phyloP scores from a whole-genome alignment of 495 filamentous ascomycete genomes.

The Tirmania nivea region DNA sequence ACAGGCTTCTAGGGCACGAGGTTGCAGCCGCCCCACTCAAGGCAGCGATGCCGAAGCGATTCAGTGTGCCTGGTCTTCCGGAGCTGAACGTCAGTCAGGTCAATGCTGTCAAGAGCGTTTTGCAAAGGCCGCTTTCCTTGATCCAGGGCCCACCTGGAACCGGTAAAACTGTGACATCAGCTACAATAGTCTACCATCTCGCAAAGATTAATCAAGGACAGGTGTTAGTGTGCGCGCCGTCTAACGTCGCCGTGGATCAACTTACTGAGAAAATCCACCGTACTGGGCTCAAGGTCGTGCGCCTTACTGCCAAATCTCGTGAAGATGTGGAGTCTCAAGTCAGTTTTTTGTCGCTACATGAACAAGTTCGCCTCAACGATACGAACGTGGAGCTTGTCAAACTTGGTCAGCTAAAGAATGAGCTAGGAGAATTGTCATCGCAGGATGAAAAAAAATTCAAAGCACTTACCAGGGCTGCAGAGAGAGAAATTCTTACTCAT shows the following conservation, averaged over 20 bases:
- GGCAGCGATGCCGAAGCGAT: constrained; percentile 87
- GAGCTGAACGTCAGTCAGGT: constrained; percentile 94
- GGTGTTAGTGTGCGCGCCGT: constrained; percentile 89
- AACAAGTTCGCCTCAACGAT: constrained; percentile 94
- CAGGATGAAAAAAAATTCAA: constrained; percentile 98
- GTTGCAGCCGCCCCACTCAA: constrained; percentile 93
- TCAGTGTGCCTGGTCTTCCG: constrained; percentile 83
- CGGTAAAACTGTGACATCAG: constrained; percentile 97
- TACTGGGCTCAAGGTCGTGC: constrained; percentile 90
- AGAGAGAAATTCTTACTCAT: constrained; percentile 86
- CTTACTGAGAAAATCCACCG: constrained; percentile 93
- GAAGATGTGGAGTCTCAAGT: constrained; percentile 97
- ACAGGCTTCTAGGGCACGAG: constrained; percentile 88
- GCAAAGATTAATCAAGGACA: constrained; percentile 88
- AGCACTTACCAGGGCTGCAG: constrained; percentile 74
- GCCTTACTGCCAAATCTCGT: constrained; percentile 90
- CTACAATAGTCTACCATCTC: constrained; percentile 94
- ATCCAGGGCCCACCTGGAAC: constrained; percentile 75
- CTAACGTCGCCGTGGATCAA: constrained; percentile 96
- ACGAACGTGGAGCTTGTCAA: constrained; percentile 84
- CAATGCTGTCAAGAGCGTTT: constrained; percentile 83
- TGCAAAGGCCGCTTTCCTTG: constrained; percentile 78
- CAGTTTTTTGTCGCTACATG: constrained; percentile 79
- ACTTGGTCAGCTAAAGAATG: constrained; percentile 72
- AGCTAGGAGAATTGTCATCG: constrained; percentile 77